Percentiles rank a stretch among this genome's conserved stretches.
Conservation (phyloP, 106 monocot genomes). For the Vanilla planifolia region DNA sequence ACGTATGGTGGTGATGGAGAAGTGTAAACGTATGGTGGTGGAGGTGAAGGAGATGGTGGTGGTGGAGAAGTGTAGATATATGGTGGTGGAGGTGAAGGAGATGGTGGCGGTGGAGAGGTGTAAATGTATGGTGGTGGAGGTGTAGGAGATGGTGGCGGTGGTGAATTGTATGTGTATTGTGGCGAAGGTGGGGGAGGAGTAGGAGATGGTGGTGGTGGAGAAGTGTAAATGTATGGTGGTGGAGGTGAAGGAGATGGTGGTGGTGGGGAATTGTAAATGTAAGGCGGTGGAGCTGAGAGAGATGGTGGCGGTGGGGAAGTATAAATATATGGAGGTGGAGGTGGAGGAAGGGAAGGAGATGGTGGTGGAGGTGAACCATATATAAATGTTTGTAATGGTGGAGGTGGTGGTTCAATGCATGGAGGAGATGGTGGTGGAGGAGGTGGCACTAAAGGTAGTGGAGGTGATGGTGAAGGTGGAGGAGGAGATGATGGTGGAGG, state of each 20-base stretch:
- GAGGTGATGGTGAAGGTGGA: conserved; percentile 6
- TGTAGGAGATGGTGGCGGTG: too few relatives aligned
- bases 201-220: conserved; percentile 10
- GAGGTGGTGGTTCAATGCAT: background rate
- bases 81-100: conserved; percentile 11
- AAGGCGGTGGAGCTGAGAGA: conserved; percentile 4
- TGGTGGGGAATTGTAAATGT: conserved; percentile 10
- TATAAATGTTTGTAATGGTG: conserved; percentile 1
- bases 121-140: too few relatives aligned
- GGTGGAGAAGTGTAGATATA: background rate
- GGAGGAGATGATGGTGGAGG: conserved; percentile 13
- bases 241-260: conserved; percentile 15
- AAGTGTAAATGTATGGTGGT: conserved; percentile 2
- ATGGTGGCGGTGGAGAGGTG: too few relatives aligned
- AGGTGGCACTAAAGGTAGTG: conserved; percentile 1
- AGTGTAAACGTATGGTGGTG: too few relatives aligned
- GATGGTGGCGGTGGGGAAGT: conserved; percentile 14
- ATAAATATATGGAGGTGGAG: too few relatives aligned
- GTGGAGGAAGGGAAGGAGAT: too few relatives aligned
- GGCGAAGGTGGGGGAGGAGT: conserved; percentile 31
- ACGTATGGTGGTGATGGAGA: too few relatives aligned
- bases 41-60: background rate
- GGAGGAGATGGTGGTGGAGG: conserved; percentile 7
- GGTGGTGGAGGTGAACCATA: conserved; percentile 5
- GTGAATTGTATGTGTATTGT: too few relatives aligned